Evolutionary conservation across 1,139 yeast genomes (phyloP), one percentile per base, ranked within the genome.

Genomic region (Pneumocystis carinii): DNA sequence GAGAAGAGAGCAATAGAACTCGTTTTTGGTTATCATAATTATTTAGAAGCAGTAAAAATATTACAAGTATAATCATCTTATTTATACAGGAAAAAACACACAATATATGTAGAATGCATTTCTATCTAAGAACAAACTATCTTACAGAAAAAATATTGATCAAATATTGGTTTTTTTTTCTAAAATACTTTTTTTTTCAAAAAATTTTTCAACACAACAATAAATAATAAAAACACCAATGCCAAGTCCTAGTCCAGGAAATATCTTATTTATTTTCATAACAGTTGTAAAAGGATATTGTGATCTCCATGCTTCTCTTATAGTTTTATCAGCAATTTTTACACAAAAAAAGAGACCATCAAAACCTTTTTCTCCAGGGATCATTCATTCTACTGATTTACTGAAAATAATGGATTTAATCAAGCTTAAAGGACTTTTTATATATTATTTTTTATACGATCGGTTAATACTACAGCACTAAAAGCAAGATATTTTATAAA

Each of bases 221-320:
- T 85, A 85, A 19, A 81, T 78, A 41, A 83, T 77, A 72, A 88
- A 88, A 6, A 92, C 92, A 41, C 83, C 92, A 38, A 85, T 79
- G 58, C 92, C 96, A 62, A 85, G 80, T 58, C 90, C 89, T 63
- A 88, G 80, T 1, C 96, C 96, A 2, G 96, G 96, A 72, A 88
- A 82, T n/a, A 87, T 81, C 66, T 83, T 83, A 71, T 79, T 84
- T 75, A 83, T 85, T 71, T 94, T 78, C 75, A 85, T 84, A 64
- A 77, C 76, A 70, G 90, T 83, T 65, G 86, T 79, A 77, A 88
- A 88, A 65, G 84, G 87, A 66, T 94, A 95, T 71, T 84, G 85
- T 75, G 83, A 86, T 79, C 95, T 84, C 96, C 96, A 88, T 63
- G 95, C 95, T 74, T 88, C 95, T 80, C 95, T 86, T 68, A 39